These are phyloP conservation scores for Talaromyces liani DNA, from an alignment of 495 filamentous ascomycete species.

Conservation along the genomic window DNA sequence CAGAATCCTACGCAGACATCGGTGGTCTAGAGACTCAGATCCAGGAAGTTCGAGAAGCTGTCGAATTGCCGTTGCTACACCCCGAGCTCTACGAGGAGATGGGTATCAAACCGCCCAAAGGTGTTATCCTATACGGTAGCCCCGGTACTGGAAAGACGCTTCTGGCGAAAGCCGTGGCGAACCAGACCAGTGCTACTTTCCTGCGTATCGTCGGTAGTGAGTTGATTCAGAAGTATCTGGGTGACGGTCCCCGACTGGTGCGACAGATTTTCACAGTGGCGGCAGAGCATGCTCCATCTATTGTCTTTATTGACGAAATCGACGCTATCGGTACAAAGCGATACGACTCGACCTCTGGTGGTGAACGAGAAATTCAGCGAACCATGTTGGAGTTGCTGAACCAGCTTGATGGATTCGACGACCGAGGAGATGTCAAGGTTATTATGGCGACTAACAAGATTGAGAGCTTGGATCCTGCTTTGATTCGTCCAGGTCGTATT, in stretches of 20 bases:
- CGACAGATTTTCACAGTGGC: conserved; percentile 97
- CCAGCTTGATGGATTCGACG: conserved; percentile 97
- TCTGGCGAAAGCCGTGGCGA: conserved; percentile 95
- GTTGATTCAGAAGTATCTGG: conserved; percentile 98
- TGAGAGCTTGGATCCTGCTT: conserved; percentile 89
- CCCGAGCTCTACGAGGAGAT: conserved; percentile 99
- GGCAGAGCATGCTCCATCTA: conserved; percentile 91
- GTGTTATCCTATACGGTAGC: conserved; percentile 97
- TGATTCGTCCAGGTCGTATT: conserved; percentile 96
- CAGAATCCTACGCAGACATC: conserved; percentile 98
- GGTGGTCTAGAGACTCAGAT: conserved; percentile 93
- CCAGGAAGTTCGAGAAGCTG: conserved; percentile 94
- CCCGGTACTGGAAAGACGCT: conserved; percentile 97
- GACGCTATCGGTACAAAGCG: conserved; percentile 99
- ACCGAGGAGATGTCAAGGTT: conserved; percentile 98
- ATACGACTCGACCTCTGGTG: conserved; percentile 94
- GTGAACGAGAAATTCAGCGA: conserved; percentile 94
- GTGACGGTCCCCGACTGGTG: conserved; percentile 89
- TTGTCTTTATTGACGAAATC: conserved; percentile 99
- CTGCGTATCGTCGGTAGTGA: conserved; percentile 96
- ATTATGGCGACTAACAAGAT: conserved; percentile 99
- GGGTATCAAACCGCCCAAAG: conserved; percentile 99
- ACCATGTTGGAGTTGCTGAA: conserved; percentile 99
- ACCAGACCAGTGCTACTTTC: conserved; percentile 98
- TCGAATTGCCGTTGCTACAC: conserved; percentile 91